A percentile compares a stretch with the other conserved stretches of the same genome.
Evolutionary conservation across 2,329 filamentous ascomycete species (phyloP).

Genomic region (Pseudonectria buxi): DNA sequence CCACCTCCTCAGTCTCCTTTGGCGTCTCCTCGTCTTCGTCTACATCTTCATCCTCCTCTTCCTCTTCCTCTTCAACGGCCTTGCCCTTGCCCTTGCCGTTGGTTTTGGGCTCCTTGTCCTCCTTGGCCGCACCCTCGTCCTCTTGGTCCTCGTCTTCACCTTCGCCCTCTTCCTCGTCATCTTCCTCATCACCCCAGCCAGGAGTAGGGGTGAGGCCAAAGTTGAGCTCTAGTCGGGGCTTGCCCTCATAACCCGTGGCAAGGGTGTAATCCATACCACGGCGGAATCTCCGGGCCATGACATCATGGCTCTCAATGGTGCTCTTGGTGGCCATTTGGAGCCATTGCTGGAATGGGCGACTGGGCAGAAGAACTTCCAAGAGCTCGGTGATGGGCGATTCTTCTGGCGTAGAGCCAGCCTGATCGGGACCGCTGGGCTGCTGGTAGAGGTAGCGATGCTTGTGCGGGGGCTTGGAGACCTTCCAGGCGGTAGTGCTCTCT

Average conservation of each 20-base stretch:
- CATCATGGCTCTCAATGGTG: conserved; percentile 63
- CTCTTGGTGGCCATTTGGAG: conserved; percentile 75
- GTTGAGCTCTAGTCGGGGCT: conserved; percentile 79
- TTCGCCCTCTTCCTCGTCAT: conserved; percentile 36
- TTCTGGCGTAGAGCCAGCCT: conserved; percentile 31
- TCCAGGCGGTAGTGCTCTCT: conserved; percentile 57
- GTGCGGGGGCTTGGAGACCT: conserved; percentile 79
- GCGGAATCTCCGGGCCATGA: conserved; percentile 82
- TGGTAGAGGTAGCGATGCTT: conserved; percentile 91
- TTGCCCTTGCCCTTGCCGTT: conserved; percentile 26
- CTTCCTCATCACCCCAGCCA: conserved; percentile 73
- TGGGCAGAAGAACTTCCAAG: conserved; percentile 75
- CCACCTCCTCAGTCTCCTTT: conserved; percentile 49
- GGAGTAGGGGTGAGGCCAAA: conserved; percentile 76
- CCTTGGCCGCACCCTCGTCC: conserved; percentile 27
- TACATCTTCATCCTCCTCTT: conserved; percentile 14
- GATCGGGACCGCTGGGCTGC: conserved; percentile 41
- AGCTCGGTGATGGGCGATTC: conserved; percentile 66
- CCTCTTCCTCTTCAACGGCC: conserved; percentile 1
- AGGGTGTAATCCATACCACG: conserved; percentile 86
- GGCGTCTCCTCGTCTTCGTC: conserved; percentile 25
- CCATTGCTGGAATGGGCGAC: conserved; percentile 82
- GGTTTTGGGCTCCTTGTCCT: conserved; percentile 23
- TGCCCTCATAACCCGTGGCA: conserved; percentile 73
- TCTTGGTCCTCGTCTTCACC: conserved; percentile 27